Conservation (phyloP, 129 eudicot species). For the Chrysanthemum seticuspe region DNA sequence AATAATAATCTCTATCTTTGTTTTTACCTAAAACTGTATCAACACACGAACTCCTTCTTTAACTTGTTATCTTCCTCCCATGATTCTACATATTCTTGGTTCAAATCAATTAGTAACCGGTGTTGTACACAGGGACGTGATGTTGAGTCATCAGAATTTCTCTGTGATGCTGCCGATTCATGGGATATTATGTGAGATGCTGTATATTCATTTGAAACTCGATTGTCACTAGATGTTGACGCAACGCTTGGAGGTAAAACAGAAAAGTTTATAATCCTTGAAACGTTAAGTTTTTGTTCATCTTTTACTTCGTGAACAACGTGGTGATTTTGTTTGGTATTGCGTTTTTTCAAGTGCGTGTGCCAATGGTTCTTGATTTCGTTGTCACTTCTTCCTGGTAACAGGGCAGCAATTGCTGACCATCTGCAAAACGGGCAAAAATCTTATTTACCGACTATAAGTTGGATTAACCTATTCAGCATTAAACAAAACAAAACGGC, state of each 20-base stretch:
- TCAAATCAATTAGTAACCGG: conserved; percentile 31
- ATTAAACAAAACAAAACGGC: too few relatives aligned
- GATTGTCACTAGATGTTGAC: conserved; percentile 31
- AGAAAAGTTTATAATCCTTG: conserved; percentile 28
- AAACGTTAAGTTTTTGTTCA: conserved; percentile 20
- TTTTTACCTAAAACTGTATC: conserved; percentile 28
- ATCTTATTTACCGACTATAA: too few relatives aligned
- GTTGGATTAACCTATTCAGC: not conserved
- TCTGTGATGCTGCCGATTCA: conserved; percentile 23
- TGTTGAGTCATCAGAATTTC: conserved; percentile 30
- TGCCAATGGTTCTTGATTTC: conserved; percentile 47
- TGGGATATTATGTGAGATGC: conserved; percentile 17
- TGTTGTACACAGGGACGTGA: conserved; percentile 21
- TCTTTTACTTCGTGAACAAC: conserved; percentile 15
- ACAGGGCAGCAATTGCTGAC: conserved; percentile 41
- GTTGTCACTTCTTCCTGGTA: conserved; percentile 45
- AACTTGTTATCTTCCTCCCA: conserved; percentile 32
- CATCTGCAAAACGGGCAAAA: conserved; percentile 21
- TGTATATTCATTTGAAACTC: conserved; percentile 24
- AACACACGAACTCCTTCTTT: conserved; percentile 30
- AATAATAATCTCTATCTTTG: conserved; percentile 18
- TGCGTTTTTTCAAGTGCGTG: conserved; percentile 37
- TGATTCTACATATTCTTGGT: conserved; percentile 37
- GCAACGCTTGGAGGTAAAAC: conserved; percentile 25
- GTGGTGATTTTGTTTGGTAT: conserved; percentile 15